Base-by-base conservation (phyloP, 345 rosid genomes). In the Gossypium bickii region DNA sequence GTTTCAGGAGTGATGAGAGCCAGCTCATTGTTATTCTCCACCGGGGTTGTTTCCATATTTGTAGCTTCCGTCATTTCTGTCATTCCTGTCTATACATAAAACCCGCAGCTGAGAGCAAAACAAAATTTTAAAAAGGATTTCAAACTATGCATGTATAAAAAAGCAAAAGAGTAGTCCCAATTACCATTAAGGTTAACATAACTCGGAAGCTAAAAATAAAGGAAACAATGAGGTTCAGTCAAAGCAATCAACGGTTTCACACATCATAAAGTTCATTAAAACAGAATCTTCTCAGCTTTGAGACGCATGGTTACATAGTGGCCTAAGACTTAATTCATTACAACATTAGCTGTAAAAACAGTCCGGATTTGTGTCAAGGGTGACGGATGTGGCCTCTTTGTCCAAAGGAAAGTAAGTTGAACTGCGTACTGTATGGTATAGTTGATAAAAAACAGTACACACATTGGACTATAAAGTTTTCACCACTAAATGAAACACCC, bases 1-100 rank as follows among this genome's bases (percentile, higher is more conserved):
- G 82, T 52, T 69, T 88, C 92, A 11, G 88, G 84, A 65, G 65
- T 69, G 59, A 9, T 15, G 12, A 53, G 67, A 27, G 55, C 71
- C 48, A 43, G 55, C 66, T 27, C 67, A 57, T 71, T 71, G 53
- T 71, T 74, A 51, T 69, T 67, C 70, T 61, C 70, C 38, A 2
- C 71, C 0, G 52, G 58, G 11, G 74, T 52, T 34, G 70, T 27
- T 29, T 78, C 77, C 77, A 73, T 67, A 56, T 16, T 29, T 12
- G 27, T 24, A 27, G 20, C 49, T 29, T 64, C 65, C 6, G 11
- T 17, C 34, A 62, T 29, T 38, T 67, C 56, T 71, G 56, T 9
- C 71, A 43, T 60, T 18, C 45, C 27, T 13, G 18, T 67, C 34
- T 13, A 22, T 29, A 79, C 52, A 52, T 52, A 55, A 78, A 67